phyloP scores from a whole-genome alignment of 2,329 filamentous ascomycete species.

The Colletotrichum sidae region DNA sequence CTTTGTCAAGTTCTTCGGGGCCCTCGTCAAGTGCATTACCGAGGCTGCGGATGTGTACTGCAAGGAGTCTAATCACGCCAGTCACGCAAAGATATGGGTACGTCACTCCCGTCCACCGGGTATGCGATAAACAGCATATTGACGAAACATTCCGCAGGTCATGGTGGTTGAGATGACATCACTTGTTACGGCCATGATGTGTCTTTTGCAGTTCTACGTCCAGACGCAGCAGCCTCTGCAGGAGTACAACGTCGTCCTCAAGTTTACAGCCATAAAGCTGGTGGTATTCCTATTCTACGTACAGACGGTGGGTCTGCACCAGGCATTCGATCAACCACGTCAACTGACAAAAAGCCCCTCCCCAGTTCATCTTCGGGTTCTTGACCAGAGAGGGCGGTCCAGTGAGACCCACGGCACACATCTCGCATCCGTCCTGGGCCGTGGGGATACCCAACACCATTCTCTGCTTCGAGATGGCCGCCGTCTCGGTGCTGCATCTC shows the following conservation, averaged over 20 bases:
- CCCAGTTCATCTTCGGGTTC: conserved; percentile 15
- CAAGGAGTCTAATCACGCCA: conserved; percentile 12
- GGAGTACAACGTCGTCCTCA: conserved; percentile 1
- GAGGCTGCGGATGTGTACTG: conserved; percentile 3
- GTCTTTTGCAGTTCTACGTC: conserved; percentile 9
- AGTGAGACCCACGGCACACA: background rate
- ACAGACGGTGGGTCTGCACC: conserved; percentile 4
- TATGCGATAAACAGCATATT: background rate
- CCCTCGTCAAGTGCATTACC: conserved; percentile 11
- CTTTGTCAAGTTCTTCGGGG: conserved; percentile 16
- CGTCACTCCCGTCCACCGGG: accelerated
- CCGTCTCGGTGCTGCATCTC: conserved; percentile 11
- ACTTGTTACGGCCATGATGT: conserved; percentile 18
- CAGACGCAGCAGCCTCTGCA: conserved; percentile 8
- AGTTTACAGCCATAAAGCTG: conserved; percentile 17
- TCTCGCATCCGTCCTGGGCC: conserved; percentile 12
- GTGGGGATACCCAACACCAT: conserved; percentile 16
- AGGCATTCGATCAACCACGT: background rate
- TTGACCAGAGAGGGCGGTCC: conserved; percentile 11
- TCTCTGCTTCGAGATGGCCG: conserved; percentile 20
- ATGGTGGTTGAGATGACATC: conserved; percentile 20
- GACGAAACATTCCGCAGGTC: background rate
- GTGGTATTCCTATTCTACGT: conserved; percentile 11
- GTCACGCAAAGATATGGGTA: conserved; percentile 14
- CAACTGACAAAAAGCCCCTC: background rate